Conservation (phyloP, 768 basidiomycete species). For the Flagelloscypha sp. region DNA sequence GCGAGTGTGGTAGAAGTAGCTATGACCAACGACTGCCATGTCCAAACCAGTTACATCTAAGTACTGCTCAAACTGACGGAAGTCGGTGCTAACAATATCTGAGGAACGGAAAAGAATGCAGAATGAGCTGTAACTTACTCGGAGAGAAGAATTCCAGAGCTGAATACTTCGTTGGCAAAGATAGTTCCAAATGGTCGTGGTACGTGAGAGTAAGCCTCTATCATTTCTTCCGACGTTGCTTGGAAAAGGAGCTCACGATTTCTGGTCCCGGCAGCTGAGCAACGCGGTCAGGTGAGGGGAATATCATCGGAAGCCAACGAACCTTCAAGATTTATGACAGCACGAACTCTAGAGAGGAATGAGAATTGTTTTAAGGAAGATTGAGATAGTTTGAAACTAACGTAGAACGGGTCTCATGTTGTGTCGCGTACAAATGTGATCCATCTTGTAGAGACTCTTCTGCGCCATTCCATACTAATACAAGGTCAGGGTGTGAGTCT, state of each 20-base stretch:
- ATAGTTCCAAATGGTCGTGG: slow-evolving; percentile 86
- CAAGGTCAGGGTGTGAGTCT: neutral
- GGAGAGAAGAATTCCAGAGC: slow-evolving; percentile 81
- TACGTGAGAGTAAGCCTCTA: slow-evolving; percentile 78
- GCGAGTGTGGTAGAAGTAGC: slow-evolving; percentile 90
- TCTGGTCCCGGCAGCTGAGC: slow-evolving; percentile 66
- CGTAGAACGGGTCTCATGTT: slow-evolving; percentile 69
- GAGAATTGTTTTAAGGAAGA: neutral
- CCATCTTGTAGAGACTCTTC: slow-evolving; percentile 95
- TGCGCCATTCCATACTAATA: slow-evolving; percentile 51
- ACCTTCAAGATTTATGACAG: slow-evolving; percentile 89
- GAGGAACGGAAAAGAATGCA: neutral
- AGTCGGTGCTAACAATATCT: slow-evolving; percentile 65
- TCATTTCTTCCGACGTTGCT: slow-evolving; percentile 93
- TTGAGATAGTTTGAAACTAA: slow-evolving; percentile 25
- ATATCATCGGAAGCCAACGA: slow-evolving; percentile 6
- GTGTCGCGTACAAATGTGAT: slow-evolving; percentile 88
- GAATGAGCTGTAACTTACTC: slow-evolving; percentile 63
- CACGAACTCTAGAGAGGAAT: slow-evolving; percentile 53
- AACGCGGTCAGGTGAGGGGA: neutral
- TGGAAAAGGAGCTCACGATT: slow-evolving; percentile 92
- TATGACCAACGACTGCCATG: slow-evolving; percentile 87
- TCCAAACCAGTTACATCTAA: slow-evolving; percentile 87
- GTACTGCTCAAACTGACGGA: slow-evolving; percentile 88
- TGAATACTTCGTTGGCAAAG: slow-evolving; percentile 87